A percentile compares a stretch with the other conserved stretches of the same genome.
phyloP scores from a whole-genome alignment of 2,329 filamentous ascomycete genomes.

The Tolypocladium nubicola region DNA sequence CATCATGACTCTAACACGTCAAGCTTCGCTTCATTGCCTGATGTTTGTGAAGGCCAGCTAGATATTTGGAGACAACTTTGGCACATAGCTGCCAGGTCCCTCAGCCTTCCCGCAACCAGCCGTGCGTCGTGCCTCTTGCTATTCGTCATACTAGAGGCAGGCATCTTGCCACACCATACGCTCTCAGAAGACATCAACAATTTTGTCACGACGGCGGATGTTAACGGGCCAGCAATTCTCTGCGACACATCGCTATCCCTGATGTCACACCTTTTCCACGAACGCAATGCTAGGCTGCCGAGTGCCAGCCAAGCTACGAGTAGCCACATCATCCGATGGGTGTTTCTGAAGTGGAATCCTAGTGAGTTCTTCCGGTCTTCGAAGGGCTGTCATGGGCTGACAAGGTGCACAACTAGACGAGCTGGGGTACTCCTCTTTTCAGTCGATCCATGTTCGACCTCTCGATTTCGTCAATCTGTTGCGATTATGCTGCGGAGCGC shows the following conservation, averaged over 20 bases:
- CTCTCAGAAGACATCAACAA: slow-evolving; percentile 60
- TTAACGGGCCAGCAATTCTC: slow-evolving; percentile 68
- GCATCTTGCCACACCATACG: slow-evolving; percentile 56
- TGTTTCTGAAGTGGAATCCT: slow-evolving; percentile 72
- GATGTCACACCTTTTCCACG: slow-evolving; percentile 58
- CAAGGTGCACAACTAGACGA: slow-evolving; percentile 40
- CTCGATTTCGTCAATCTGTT: slow-evolving; percentile 58
- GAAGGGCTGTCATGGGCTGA: background rate
- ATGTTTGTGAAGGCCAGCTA: slow-evolving; percentile 21
- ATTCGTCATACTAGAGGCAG: slow-evolving; percentile 52
- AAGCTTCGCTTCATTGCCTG: slow-evolving; percentile 19
- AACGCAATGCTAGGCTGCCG: slow-evolving; percentile 57
- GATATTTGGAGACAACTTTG: slow-evolving; percentile 62
- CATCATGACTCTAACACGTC: slow-evolving; percentile 9
- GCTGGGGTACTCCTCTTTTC: slow-evolving; percentile 51
- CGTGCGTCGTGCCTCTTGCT: slow-evolving; percentile 70
- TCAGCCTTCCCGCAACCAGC: slow-evolving; percentile 60
- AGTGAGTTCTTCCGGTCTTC: slow-evolving; percentile 37
- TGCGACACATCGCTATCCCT: slow-evolving; percentile 71
- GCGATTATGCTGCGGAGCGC: slow-evolving; percentile 53
- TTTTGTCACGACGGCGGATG: slow-evolving; percentile 66
- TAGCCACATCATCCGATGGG: slow-evolving; percentile 69
- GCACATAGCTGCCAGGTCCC: slow-evolving; percentile 60
- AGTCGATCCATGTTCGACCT: slow-evolving; percentile 53
- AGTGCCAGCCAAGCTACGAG: slow-evolving; percentile 56